Evolutionary conservation across 176 grass and related monocot genomes (phyloP).

Genomic region (Oryza coarctata): DNA sequence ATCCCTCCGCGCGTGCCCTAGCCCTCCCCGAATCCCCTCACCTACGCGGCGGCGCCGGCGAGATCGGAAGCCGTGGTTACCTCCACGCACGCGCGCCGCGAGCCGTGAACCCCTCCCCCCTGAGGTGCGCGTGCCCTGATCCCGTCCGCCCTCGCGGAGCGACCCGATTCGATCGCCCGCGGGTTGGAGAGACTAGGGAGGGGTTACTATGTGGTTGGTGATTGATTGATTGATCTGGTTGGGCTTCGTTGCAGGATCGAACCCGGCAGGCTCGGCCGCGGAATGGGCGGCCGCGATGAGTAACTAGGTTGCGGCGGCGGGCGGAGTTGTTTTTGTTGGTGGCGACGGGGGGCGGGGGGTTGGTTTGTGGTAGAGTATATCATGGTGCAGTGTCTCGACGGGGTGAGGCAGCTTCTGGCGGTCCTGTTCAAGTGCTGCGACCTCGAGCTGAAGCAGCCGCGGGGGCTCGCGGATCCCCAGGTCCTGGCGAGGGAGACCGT

Average conservation of each 20-base stretch:
- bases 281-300: constrained; percentile 27
- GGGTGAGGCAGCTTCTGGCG: constrained; percentile 66
- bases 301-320: constrained; percentile 4
- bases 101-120: too few relatives aligned
- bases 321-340: not conserved
- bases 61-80: not conserved
- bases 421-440: constrained; percentile 74
- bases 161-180: not conserved
- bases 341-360: not conserved
- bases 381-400: constrained; percentile 95
- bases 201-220: too few relatives aligned
- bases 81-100: too few relatives aligned
- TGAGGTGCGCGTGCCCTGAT: not conserved
- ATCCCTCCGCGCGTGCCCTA: not conserved
- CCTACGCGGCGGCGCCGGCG: not conserved
- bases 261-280: not conserved
- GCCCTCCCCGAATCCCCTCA: not conserved
- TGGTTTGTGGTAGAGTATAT: constrained; percentile 8
- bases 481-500: constrained; percentile 86
- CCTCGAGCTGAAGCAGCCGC: constrained; percentile 65
- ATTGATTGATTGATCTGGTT: too few relatives aligned
- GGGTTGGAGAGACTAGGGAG: too few relatives aligned
- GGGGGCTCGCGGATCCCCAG: constrained; percentile 77
- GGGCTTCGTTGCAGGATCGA: not conserved
- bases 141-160: too few relatives aligned